Base-by-base conservation (phyloP, 2,329 filamentous ascomycete species). In the Calonectria hongkongensis region DNA sequence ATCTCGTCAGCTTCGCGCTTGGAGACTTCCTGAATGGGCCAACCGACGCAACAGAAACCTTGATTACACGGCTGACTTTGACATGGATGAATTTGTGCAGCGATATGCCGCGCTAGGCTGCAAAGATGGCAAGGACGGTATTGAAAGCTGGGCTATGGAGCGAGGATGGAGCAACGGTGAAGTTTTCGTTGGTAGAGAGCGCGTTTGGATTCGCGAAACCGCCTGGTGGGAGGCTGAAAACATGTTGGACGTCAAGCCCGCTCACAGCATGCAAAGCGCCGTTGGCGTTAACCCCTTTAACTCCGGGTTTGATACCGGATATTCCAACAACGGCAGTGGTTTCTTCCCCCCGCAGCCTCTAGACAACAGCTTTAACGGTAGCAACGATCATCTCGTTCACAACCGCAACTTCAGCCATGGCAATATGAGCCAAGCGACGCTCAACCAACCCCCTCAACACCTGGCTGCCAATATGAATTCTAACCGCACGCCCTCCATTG, bases 191-290 rank as follows among this genome's bases (percentile, higher is more conserved):
- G 97, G 97, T 68, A 93, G 92, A 71, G 95, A 98, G 83, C 94
- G 97, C 39, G 92, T 99, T 50, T 99, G 97, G 97, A 96, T 98
- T 87, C 92, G 96, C 63, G 97, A 99, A 84, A 90, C 88, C 70
- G 94, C 96, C 2, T 99, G 97, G 96, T 98, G 96, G 96, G 96
- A 98, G 84, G 96, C 96, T 6, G 97, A 99, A 85, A 94, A 91
- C 73, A 98, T 98, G 94, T 92, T 98, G 33, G 97, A 99, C 80
- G 88, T 97, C 79, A 96, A 97, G 84, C 91, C 93, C 1, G 87
- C 89, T 66, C 90, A 92, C 48, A 83, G 84, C 54, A 72, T 82
- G 28, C 82, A 81, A 10, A 79, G 76, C 9, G 80, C 84, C 13
- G 15, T 60, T 33, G 88, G 88, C 33, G 89, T 86, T 54, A 90